phyloP scores from a whole-genome alignment of 306 rosid species.

The Cucumis sativus region DNA sequence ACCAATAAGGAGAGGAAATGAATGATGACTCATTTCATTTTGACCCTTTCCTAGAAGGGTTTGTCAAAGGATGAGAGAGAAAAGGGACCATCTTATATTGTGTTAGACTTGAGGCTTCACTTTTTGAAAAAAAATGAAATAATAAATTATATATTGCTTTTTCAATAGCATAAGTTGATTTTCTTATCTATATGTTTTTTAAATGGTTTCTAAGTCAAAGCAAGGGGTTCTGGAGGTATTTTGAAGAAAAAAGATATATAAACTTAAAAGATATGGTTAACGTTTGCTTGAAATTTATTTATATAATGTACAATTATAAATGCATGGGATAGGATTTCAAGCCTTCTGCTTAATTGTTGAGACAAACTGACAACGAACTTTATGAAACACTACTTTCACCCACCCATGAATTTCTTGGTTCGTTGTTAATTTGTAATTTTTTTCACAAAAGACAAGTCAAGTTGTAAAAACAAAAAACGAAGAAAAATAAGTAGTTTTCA shows the following conservation, averaged over 20 bases:
- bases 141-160: background rate
- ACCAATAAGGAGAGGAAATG: background rate
- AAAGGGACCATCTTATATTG: background rate
- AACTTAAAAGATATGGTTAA: background rate
- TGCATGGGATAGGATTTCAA: background rate
- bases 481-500: no score
- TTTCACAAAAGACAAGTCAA: no score
- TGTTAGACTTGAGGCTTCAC: background rate
- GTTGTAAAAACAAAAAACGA: no score
- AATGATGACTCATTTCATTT: background rate
- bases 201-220: background rate
- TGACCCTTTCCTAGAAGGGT: conserved; percentile 1
- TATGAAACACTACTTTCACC: background rate
- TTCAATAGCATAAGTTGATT: background rate
- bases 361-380: no score
- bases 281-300: background rate
- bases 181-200: background rate
- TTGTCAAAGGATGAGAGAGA: conserved; percentile 8
- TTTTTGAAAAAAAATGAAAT: background rate
- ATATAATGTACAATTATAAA: background rate
- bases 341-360: background rate
- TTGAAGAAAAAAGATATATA: background rate
- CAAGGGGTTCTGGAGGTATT: background rate
- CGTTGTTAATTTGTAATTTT: no score
- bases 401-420: background rate